Base-by-base conservation (phyloP, 2,329 filamentous ascomycete genomes). In the Neonectria ditissima region DNA sequence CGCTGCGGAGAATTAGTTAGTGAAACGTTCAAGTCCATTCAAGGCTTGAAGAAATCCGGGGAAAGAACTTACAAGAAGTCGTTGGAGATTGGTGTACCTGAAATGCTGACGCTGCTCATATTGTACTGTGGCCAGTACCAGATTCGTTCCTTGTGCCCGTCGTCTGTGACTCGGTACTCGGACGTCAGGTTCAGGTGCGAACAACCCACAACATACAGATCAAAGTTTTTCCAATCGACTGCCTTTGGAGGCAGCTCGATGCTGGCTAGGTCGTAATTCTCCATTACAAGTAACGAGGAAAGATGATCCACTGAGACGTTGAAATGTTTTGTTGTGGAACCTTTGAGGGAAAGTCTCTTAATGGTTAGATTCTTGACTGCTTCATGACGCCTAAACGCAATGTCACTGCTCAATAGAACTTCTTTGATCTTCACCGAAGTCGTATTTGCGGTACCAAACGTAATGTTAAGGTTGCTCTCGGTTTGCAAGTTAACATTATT, bases 71-170 rank as follows among this genome's bases (percentile, higher is more conserved):
- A 65, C 65, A 67, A 67, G 28, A 67, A 65, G 13, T 37, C 62
- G 14, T 59, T 44, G 16, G 43, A 32, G 11, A 63, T 18, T 2
- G 44, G 48, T 18, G 44, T 30, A 8, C 20, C 32, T 0, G 6
- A 10, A 13, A 63, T 62, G 1, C 3, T 22, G 43, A 63, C 57
- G 8, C 16, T 26, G 4, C n/a, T 24, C 3, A 65, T 63, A 3
- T 65, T 45, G 7, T 47, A 11, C 5, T 39, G 20, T 0, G 65
- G 65, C 62, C 65, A 67, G 28, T 62, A 65, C 62, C 62, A 67
- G n/a, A 45, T 48, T n/a, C 16, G 18, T 13, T 66, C 54, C 16
- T 20, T 55, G 3, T 63, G 45, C 3, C 54, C 54, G 6, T 56
- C 57, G 10, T 34, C 54, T 0, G 47, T 50, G 7, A 60, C 48